phyloP scores from a whole-genome alignment of 208 protist genomes.

The Trypanosomatidae sp. region DNA sequence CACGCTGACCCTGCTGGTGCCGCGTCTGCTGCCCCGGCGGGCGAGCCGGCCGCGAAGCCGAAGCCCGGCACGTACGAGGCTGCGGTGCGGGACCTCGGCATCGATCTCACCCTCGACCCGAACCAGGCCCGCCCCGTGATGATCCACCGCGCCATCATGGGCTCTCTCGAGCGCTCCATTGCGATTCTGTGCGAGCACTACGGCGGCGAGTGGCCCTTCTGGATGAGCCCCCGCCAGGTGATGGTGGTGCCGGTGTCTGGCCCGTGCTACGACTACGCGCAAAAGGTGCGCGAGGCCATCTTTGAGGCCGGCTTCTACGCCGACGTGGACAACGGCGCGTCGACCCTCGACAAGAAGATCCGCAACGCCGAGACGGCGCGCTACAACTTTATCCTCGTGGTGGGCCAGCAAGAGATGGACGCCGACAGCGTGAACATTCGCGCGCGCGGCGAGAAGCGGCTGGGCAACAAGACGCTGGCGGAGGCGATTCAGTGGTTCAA shows the following conservation, averaged over 20 bases:
- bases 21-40: constrained; percentile 10
- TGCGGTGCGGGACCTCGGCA: constrained; percentile 61
- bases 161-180: constrained; percentile 98
- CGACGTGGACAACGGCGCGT: constrained; percentile 90
- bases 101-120: constrained; percentile 73
- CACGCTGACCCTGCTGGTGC: constrained; percentile 22
- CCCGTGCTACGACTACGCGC: constrained; percentile 81
- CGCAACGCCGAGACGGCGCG: constrained; percentile 94
- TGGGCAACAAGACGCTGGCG: constrained; percentile 66
- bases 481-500: constrained; percentile 67
- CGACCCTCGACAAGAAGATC: constrained; percentile 97
- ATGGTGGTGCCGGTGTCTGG: constrained; percentile 89
- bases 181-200: constrained; percentile 99
- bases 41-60: constrained; percentile 21
- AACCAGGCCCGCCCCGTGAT: constrained; percentile 97
- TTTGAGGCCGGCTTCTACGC: constrained; percentile 89
- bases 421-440: constrained; percentile 90
- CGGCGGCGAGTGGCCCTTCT: constrained; percentile 97
- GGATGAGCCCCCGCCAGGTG: constrained; percentile 98
- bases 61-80: constrained; percentile 59
- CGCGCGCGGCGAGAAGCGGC: constrained; percentile 80
- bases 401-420: constrained; percentile 93
- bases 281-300: constrained; percentile 72
- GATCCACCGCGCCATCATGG: constrained; percentile 99
- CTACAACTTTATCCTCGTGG: constrained; percentile 98